Conservation (phyloP, 306 rosid species). For the Canavalia gladiata region DNA sequence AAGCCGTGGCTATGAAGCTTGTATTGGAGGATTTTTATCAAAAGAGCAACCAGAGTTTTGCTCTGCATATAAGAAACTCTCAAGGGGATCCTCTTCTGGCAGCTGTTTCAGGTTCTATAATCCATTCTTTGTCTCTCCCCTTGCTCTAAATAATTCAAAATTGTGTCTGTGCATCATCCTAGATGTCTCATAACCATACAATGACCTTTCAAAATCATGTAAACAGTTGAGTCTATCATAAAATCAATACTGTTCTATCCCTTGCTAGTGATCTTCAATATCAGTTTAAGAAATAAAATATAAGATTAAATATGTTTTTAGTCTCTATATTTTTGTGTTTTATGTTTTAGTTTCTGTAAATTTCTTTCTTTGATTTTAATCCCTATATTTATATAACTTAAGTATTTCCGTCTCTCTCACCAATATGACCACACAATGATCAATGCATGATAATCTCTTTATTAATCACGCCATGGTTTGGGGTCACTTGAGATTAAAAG, state of each 20-base stretch:
- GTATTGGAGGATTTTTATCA: conserved; percentile 53
- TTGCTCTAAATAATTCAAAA: not conserved
- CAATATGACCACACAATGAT: no score
- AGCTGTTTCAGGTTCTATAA: conserved; percentile 55
- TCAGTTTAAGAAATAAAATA: not conserved
- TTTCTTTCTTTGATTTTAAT: no score
- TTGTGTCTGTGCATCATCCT: no score
- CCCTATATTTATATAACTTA: no score
- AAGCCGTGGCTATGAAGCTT: conserved; percentile 60
- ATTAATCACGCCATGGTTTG: no score
- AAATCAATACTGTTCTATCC: not conserved
- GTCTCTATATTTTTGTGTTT: no score
- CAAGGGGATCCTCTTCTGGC: conserved; percentile 53
- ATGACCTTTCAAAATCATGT: not conserved
- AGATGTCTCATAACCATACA: not conserved
- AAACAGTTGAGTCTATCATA: not conserved
- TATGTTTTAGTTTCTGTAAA: no score
- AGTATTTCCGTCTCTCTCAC: no score
- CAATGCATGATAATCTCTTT: no score
- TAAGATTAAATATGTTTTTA: no score
- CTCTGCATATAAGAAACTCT: conserved; percentile 46
- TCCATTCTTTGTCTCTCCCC: not conserved
- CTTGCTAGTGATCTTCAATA: not conserved
- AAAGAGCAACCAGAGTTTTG: conserved; percentile 39
- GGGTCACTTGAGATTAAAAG: no score